Conservation (phyloP, 768 basidiomycete species). For the Sporobolomyces phaffii region DNA sequence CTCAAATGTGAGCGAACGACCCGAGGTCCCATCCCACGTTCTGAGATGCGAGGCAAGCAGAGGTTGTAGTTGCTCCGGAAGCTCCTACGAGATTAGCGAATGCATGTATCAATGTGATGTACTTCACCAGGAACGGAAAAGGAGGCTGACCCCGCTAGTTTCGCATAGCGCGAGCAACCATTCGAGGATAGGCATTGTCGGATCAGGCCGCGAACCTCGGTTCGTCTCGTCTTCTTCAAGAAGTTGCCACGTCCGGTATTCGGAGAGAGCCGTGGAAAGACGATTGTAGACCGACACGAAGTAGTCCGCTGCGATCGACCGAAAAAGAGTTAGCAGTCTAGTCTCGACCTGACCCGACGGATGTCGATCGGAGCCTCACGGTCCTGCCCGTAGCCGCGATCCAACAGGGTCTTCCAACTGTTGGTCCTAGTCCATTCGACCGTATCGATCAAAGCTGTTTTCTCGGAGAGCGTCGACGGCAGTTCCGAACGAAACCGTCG, state of each 20-base stretch:
- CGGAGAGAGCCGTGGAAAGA: background rate
- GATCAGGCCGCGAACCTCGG: background rate
- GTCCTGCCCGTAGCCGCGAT: background rate
- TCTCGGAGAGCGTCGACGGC: background rate
- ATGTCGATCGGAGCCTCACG: slow-evolving; percentile 1
- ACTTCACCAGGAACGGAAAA: background rate
- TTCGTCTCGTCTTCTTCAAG: background rate
- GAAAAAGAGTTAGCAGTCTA: too few species aligned
- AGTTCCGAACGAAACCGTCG: background rate
- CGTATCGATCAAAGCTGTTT: background rate
- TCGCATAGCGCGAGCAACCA: background rate
- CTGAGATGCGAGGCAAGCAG: slow-evolving; percentile 6
- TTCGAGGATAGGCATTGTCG: background rate
- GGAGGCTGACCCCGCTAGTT: slow-evolving; percentile 17
- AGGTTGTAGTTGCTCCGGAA: background rate
- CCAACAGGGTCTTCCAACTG: background rate
- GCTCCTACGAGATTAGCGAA: slow-evolving; percentile 7
- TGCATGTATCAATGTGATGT: background rate
- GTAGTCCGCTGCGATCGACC: background rate
- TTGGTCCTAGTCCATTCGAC: background rate
- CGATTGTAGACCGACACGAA: background rate
- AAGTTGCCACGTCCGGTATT: background rate
- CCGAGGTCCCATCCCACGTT: slow-evolving; percentile 1
- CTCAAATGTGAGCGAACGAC: background rate
- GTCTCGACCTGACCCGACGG: too few species aligned